Conservation (phyloP, 2,329 filamentous ascomycete species). For the Neobulgaria alba region DNA sequence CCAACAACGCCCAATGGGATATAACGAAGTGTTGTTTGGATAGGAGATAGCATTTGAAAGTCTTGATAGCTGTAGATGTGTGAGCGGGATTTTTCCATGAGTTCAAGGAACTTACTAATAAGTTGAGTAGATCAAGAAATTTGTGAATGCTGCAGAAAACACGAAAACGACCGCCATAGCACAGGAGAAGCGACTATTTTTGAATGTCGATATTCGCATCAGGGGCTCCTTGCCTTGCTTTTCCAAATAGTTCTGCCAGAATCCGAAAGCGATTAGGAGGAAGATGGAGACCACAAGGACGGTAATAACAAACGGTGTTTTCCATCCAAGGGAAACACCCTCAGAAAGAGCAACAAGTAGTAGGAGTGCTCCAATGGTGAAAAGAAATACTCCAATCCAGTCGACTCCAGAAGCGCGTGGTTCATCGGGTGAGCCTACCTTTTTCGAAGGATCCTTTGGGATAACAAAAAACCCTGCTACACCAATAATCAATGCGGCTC, state of each 20-base stretch:
- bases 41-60: conserved; percentile 49
- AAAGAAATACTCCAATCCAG: conserved; percentile 56
- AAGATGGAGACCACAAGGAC: conserved; percentile 48
- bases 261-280: conserved; percentile 25
- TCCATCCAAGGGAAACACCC: conserved; percentile 62
- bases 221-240: conserved; percentile 44
- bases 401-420: conserved; percentile 42
- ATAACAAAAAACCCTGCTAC: conserved; percentile 51
- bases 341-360: conserved; percentile 60
- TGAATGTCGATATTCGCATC: conserved; percentile 60
- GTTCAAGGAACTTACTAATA: conserved; percentile 37
- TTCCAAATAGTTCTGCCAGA: conserved; percentile 39
- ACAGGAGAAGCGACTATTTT: conserved; percentile 48
- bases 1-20: conserved; percentile 57
- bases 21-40: conserved; percentile 63
- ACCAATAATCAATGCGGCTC: conserved; percentile 49
- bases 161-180: conserved; percentile 57
- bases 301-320: conserved; percentile 51
- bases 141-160: conserved; percentile 61
- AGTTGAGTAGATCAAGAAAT: conserved; percentile 58
- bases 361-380: conserved; percentile 53
- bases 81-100: not conserved
- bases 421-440: conserved; percentile 1
- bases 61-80: conserved; percentile 46
- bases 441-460: conserved; percentile 38